These are phyloP conservation scores for Ephemerocybe angulata DNA, from an alignment of 768 basidiomycete genomes.

Conservation along the genomic window DNA sequence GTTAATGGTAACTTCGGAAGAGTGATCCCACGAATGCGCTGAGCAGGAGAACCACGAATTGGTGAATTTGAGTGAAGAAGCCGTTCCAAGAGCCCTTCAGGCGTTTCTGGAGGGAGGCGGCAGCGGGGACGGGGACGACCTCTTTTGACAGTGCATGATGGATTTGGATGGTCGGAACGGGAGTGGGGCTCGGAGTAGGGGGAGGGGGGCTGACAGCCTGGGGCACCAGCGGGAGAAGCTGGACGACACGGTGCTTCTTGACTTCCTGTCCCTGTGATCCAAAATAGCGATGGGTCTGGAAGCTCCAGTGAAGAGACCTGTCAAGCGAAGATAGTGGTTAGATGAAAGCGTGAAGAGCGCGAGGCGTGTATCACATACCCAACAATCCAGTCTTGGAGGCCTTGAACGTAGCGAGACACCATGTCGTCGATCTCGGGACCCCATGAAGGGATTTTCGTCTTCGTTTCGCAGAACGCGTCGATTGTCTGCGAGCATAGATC, in stretches of 20 bases:
- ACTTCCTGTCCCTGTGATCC: constrained; percentile 52
- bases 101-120: neutral
- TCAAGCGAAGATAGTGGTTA: neutral
- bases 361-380: constrained; percentile 37
- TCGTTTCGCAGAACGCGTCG: constrained; percentile 47
- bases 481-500: constrained; percentile 55
- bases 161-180: neutral
- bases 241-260: constrained; percentile 50
- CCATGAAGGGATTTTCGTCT: constrained; percentile 55
- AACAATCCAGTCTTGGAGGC: constrained; percentile 70
- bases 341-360: neutral
- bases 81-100: neutral
- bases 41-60: constrained; percentile 2
- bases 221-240: constrained; percentile 39
- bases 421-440: constrained; percentile 55
- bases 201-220: constrained; percentile 2
- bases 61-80: neutral
- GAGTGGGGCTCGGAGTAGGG: neutral
- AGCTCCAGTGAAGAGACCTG: constrained; percentile 68
- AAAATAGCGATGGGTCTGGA: constrained; percentile 67
- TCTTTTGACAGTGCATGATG: neutral
- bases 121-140: neutral
- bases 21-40: neutral
- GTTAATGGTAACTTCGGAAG: neutral
- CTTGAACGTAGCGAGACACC: constrained; percentile 54